Base-by-base conservation (phyloP, 352 stramenopile species). In the Globisporangium nagaii region DNA sequence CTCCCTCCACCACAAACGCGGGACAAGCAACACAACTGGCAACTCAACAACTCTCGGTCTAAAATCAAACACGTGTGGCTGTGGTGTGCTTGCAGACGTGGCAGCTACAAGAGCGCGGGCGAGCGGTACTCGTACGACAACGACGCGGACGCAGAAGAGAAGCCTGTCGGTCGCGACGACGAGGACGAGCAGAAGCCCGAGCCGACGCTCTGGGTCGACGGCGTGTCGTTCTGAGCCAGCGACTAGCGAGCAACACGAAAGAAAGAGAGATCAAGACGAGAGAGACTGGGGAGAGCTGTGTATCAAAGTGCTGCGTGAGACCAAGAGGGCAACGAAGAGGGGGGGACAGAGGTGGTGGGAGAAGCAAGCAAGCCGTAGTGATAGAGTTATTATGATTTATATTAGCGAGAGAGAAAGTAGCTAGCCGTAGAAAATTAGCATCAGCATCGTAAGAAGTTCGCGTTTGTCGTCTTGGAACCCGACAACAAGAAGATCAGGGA, bases 181-280 rank as follows among this genome's bases (percentile, higher is more conserved):
- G 30, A 32, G 17, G 40, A 28, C n/a, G 42, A 47, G 19, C 25
- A 59, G 42, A 52, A 53, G n/a, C n/a, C n/a, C 15, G 42, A 49
- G 17, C 42, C 42, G 34, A 59, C 53, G 34, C 25, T 59, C 17
- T 59, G 53, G 53, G 35, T 59, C 32, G 53, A 59, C 53, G 53
- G 53, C 42, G 43, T 59, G 22, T 39, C 53, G 12, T 37, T 59
- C 43, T 59, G 43, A 53, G 39, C 25, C 24, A 19, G 4, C 22
- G 24, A 9, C 20, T 11, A 17, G 15, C 9, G 11, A 20, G 17
- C 11, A 48, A 19, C 24, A 17, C 10, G 9, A 31, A 22, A n/a
- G 8, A 22, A 22, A 27, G 8, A 35, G 13, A 17, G 11, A 31
- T 35, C n/a, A 53, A 27, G 30, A 52, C 30, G 22, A 40, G 2